Evolutionary conservation across 345 rosid species (phyloP), one percentile per base, ranked within the genome.

Genomic region (Viola odorata): DNA sequence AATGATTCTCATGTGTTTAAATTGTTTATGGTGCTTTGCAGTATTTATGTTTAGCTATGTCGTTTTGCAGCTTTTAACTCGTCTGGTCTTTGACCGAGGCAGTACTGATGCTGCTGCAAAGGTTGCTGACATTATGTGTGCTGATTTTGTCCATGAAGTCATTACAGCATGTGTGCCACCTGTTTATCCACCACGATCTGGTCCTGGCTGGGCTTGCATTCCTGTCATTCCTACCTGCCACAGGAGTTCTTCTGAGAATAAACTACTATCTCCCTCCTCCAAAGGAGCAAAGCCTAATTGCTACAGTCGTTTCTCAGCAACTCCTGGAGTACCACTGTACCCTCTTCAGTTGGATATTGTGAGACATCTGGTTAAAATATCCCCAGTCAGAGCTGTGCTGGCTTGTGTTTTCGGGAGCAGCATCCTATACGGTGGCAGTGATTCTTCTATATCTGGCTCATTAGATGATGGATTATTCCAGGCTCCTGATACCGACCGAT

Each of bases 121-220:
- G 79, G 95, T 83, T 53, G 98, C 98, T 41, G 98, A 87, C 61
- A 83, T 92, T 45, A 92, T 92, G 97, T 79, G 78, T 79, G 91
- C 94, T 61, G 98, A 87, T 84, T 89, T 92, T 89, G 96, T 92
- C 58, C 97, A 89, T 81, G 98, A 92, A 77, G 90, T 89, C 53
- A 87, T 87, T 73, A 85, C 98, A 63, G 96, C 98, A 48, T 89
- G 98, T 65, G 98, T 89, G 42, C 96, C 97, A 66, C 98, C 97
- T 57, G 91, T 89, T 82, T 92, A 82, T 73, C 98, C 98, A 63
- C 98, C 98, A 56, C 80, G 87, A 49, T 78, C 96, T 76, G 96
- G 97, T 75, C 83, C 75, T 79, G 98, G 96, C 68, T 92, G 98
- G 98, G 98, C 98, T 56, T 85, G 94, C 76, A 87, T 92, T 69